Base-by-base conservation (phyloP, 441 rosid genomes). In the Cnidoscolus chayamansa region DNA sequence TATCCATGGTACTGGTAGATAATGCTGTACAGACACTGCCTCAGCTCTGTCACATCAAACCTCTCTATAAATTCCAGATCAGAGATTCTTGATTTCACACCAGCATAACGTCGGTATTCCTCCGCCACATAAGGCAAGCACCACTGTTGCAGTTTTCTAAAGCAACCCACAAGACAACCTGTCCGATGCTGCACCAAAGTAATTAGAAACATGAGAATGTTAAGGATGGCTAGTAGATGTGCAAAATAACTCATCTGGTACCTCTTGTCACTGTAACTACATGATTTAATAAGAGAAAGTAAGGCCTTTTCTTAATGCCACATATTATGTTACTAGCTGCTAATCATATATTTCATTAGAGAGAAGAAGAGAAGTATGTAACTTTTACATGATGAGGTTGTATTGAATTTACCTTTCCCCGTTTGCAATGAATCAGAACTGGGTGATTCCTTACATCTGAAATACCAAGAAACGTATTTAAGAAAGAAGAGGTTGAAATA, bases 401-500 rank as follows among this genome's bases (percentile, higher is more conserved):
- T 19, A 15, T 49, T 12, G 6, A 65, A 51, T 66, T 47, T 83
- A 92, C 98, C 97, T 94, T 94, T 63, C 98, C 98, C 0, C 88
- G 89, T 70, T 89, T 90, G 89, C 98, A 94, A 66, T 94, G 98
- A 78, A 94, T 92, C 80, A 94, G 78, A 81, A 92, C 75, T 19
- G 97, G 98, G 80, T 90, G 96, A 72, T 92, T 92, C 81, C 96
- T 87, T 71, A 87, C 96, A 85, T 94, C 99, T 94, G 85, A 82
- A 76, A 67, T 74, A 77, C 53, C 57, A 65, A 61, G 11, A 70
- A 15, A 70, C 30, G 47, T 20, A 11, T 16, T 4, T 20, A 25
- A 45, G 56, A 13, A 57, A 2, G n/a, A 32, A 15, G 32, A 75
- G 32, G 4, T 35, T 35, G 2, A 49, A 48, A 0, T 43, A 17